Evolutionary conservation across 1,284 basidiomycete species (phyloP).

Genomic region (Afroboletus lepidellus): DNA sequence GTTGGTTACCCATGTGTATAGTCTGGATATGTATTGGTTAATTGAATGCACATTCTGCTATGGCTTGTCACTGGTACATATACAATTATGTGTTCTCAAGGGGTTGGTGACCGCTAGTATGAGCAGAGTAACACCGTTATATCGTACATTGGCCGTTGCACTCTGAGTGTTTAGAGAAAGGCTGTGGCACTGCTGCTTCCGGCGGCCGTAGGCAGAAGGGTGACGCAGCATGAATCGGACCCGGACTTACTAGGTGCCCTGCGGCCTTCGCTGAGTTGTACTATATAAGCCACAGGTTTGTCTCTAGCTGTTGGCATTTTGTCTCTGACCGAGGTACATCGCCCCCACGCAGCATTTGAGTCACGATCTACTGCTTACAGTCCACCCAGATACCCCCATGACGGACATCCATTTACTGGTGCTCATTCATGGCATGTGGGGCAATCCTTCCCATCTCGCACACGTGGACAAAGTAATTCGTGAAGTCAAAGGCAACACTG

Average conservation of each 20-base stretch:
- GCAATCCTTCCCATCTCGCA: slow-evolving; percentile 57
- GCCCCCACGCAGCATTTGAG: neutral
- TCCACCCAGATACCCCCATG: slow-evolving; percentile 20
- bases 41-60: neutral
- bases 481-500: slow-evolving; percentile 33
- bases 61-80: neutral
- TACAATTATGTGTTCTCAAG: neutral
- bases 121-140: slow-evolving; percentile 10
- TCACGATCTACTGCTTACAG: slow-evolving; percentile 1
- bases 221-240: too few relatives aligned
- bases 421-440: slow-evolving; percentile 86
- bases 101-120: neutral
- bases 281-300: neutral
- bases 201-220: too few relatives aligned
- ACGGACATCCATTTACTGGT: slow-evolving; percentile 57
- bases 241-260: neutral
- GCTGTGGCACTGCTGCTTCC: too few relatives aligned
- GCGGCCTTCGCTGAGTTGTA: neutral
- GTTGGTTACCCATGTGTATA: neutral
- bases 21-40: slow-evolving; percentile 12
- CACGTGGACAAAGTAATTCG: slow-evolving; percentile 45
- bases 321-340: slow-evolving; percentile 1
- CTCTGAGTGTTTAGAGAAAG: too few relatives aligned
- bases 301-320: slow-evolving; percentile 6
- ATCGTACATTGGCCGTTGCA: neutral